Base-by-base conservation (phyloP, 768 basidiomycete species). In the Tulasnella calospora region DNA sequence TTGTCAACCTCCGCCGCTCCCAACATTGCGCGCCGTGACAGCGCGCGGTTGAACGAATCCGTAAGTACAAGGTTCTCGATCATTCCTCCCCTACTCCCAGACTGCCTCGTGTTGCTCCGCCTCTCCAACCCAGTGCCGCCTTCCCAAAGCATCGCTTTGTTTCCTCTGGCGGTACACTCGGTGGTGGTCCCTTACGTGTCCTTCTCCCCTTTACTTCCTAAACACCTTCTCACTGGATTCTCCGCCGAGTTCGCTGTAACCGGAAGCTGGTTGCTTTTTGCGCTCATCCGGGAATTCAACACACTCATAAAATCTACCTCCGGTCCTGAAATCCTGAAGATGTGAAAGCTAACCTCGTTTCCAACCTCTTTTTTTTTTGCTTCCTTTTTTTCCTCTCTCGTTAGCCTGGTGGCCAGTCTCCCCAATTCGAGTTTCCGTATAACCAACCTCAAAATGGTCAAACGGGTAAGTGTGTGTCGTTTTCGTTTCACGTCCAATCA, bases 41-140 rank as follows among this genome's bases (percentile, higher is more conserved):
- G 3, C 38, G 38, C 38, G 3, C 38, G 38, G 38, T 40, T 40
- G 38, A 40, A 21, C 77, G 77, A 78, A n/a, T 78, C 77, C 61
- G 77, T 78, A 57, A 44, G 77, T 72, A 44, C 61, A 75, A 46
- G 35, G 67, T 38, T 61, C 23, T 55, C 74, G 38, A 36, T 47
- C 51, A 38, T 30, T 40, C 75, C 57, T 76, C 46, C 33, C 46
- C 15, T 38, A 12, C 55, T 76, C 51, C 57, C 75, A 57, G 38
- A 47, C 51, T 38, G 75, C 30, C 75, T 40, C 75, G 75, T 35
- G 57, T 76, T 17, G 71, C 71, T 40, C 38, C 75, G 27, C 57
- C 71, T 33, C 71, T 72, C 71, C 71, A 30, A 38, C 19, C 36
- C 38, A 27, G n/a, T 40, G n/a, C 71, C 71, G 71, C 36, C 71